Evolutionary conservation across 2,329 filamentous ascomycete genomes (phyloP).

Genomic region (Lachnellula cervina): DNA sequence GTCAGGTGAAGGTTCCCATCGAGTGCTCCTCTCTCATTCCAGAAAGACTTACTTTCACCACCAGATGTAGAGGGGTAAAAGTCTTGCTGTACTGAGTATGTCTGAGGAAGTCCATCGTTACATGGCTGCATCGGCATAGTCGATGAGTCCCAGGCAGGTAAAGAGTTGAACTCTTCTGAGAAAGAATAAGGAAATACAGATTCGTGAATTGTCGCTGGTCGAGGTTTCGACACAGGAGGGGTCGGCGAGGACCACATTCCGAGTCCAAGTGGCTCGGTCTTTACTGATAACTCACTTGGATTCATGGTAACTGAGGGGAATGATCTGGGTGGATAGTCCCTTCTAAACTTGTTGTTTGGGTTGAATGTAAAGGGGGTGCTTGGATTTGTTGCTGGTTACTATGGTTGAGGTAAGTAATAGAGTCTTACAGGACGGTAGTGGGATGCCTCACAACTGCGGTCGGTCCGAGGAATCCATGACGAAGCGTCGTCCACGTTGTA

Average conservation of each 20-base stretch:
- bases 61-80: constrained; percentile 48
- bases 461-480: constrained; percentile 47
- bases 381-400: constrained; percentile 47
- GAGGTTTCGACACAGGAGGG: constrained; percentile 43
- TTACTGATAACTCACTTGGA: constrained; percentile 44
- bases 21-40: constrained; percentile 15
- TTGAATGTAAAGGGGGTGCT: constrained; percentile 46
- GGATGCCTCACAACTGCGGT: constrained; percentile 46
- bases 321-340: constrained; percentile 41
- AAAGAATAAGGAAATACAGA: constrained; percentile 54
- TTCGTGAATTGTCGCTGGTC: constrained; percentile 57
- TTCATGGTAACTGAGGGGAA: constrained; percentile 46
- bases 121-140: constrained; percentile 41
- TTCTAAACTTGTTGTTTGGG: constrained; percentile 44
- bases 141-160: constrained; percentile 55
- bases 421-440: constrained; percentile 24
- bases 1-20: constrained; percentile 21
- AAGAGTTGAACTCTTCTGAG: constrained; percentile 46
- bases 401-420: constrained; percentile 36
- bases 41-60: constrained; percentile 42
- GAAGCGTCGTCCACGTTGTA: constrained; percentile 27
- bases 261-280: constrained; percentile 44
- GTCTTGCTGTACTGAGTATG: constrained; percentile 54
- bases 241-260: constrained; percentile 54
- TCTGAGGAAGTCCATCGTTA: constrained; percentile 45